Evolutionary conservation across 805 yeast species (phyloP).

Genomic region (Wickerhamiella lipophila): DNA sequence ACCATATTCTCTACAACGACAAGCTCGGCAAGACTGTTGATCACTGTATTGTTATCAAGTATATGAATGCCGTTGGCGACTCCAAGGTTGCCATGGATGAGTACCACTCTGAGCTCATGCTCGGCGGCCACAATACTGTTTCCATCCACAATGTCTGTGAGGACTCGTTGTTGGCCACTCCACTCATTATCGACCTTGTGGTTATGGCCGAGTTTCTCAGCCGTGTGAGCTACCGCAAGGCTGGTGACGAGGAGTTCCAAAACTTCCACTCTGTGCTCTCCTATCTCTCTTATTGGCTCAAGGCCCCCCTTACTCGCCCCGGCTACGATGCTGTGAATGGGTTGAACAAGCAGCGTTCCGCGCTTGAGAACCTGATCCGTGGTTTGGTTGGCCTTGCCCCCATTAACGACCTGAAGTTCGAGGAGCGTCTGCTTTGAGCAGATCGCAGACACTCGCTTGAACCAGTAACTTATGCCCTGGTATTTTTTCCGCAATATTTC

Average conservation of each 20-base stretch:
- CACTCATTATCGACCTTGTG: slow-evolving; percentile 81
- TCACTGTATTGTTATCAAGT: slow-evolving; percentile 91
- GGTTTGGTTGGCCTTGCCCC: slow-evolving; percentile 83
- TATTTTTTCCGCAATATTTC: neutral
- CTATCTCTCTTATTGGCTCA: slow-evolving; percentile 86
- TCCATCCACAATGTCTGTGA: slow-evolving; percentile 93
- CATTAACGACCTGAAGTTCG: slow-evolving; percentile 83
- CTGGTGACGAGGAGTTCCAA: slow-evolving; percentile 40
- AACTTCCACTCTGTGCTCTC: slow-evolving; percentile 74
- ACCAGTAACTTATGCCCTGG: slow-evolving; percentile 6
- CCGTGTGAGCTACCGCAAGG: slow-evolving; percentile 65
- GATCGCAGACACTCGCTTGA: neutral
- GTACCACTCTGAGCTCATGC: slow-evolving; percentile 90
- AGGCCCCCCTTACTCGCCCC: slow-evolving; percentile 88
- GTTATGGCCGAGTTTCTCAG: slow-evolving; percentile 83
- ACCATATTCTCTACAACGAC: slow-evolving; percentile 70
- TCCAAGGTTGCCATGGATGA: slow-evolving; percentile 98
- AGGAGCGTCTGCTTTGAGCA: slow-evolving; percentile 53
- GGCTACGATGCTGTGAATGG: slow-evolving; percentile 88
- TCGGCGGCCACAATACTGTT: slow-evolving; percentile 93
- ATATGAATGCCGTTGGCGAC: slow-evolving; percentile 89
- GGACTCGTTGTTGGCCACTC: slow-evolving; percentile 89
- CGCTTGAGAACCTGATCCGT: slow-evolving; percentile 80
- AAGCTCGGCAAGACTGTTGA: slow-evolving; percentile 68
- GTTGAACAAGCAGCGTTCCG: slow-evolving; percentile 86